Conservation (phyloP, 306 rosid genomes). For the Coriaria nepalensis region DNA sequence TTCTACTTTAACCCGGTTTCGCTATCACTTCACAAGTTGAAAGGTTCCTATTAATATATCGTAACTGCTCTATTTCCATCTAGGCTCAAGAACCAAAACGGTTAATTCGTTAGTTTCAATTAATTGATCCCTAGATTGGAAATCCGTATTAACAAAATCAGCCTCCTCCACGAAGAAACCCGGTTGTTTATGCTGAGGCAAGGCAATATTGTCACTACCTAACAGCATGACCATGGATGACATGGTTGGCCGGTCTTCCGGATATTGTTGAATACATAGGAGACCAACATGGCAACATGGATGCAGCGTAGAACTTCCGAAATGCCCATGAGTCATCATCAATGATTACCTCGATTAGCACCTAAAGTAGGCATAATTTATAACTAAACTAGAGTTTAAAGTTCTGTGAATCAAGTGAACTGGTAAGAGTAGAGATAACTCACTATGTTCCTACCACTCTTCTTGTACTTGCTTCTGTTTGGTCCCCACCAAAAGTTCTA, state of each 20-base stretch:
- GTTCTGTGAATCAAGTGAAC: too few species aligned
- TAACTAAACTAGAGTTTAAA: too few species aligned
- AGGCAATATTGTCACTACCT: conserved; percentile 11
- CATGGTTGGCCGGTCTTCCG: conserved; percentile 27
- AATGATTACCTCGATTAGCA: conserved; percentile 21
- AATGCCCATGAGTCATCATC: conserved; percentile 7
- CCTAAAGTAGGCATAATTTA: too few species aligned
- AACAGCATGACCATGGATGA: conserved; percentile 29
- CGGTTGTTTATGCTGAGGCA: conserved; percentile 36
- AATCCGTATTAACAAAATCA: background rate
- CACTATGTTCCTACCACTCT: conserved; percentile 61
- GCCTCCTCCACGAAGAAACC: conserved; percentile 21
- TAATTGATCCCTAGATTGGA: conserved; percentile 4
- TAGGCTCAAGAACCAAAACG: conserved; percentile 15
- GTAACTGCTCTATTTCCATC: conserved; percentile 5
- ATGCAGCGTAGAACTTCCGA: conserved; percentile 31
- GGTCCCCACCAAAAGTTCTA: conserved; percentile 34
- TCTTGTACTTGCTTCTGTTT: conserved; percentile 38
- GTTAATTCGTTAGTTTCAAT: conserved; percentile 13
- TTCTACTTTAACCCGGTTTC: too few species aligned
- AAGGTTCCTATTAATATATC: too few species aligned
- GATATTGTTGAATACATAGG: conserved; percentile 33
- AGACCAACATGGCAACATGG: conserved; percentile 35
- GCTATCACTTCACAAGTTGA: too few species aligned
- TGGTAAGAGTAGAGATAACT: conserved; percentile 7